Conservation (phyloP, 352 stramenopile genomes). For the Phytophthora lateralis region DNA sequence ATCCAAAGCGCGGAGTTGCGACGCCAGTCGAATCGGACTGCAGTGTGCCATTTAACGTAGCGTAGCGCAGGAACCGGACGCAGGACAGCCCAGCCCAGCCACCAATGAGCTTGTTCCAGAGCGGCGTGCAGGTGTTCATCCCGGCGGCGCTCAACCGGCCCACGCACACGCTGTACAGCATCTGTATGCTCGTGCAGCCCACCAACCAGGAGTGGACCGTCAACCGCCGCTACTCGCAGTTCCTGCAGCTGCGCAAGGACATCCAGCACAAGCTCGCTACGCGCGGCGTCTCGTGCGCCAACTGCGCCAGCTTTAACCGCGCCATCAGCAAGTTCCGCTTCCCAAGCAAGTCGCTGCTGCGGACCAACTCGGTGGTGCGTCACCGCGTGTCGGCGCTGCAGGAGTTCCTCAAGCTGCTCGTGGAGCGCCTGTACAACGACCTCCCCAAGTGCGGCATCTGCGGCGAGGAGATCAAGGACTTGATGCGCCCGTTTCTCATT, state of each 20-base stretch:
- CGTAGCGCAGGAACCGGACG: slow-evolving; percentile 16
- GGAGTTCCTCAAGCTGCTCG: slow-evolving; percentile 76
- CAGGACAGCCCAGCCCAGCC: not conserved
- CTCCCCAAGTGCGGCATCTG: slow-evolving; percentile 77
- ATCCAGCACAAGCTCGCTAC: slow-evolving; percentile 52
- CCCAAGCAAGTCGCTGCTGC: slow-evolving; percentile 68
- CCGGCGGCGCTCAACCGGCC: slow-evolving; percentile 81
- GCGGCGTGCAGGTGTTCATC: slow-evolving; percentile 82
- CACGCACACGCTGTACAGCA: slow-evolving; percentile 86
- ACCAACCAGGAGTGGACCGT: slow-evolving; percentile 84
- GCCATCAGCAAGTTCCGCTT: slow-evolving; percentile 70
- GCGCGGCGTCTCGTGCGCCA: slow-evolving; percentile 51
- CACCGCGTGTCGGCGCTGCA: slow-evolving; percentile 70
- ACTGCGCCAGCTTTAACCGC: slow-evolving; percentile 68
- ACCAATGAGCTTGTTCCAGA: slow-evolving; percentile 40
- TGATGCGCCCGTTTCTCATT: slow-evolving; percentile 79
- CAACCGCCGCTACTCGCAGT: slow-evolving; percentile 88
- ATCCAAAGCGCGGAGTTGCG: slow-evolving; percentile 15
- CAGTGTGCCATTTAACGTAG: slow-evolving; percentile 21
- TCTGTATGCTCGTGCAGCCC: slow-evolving; percentile 81
- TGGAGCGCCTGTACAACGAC: slow-evolving; percentile 72
- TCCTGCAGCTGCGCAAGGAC: slow-evolving; percentile 78
- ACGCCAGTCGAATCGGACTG: no score
- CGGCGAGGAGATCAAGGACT: slow-evolving; percentile 65
- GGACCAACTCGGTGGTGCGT: slow-evolving; percentile 76